Base-by-base conservation (phyloP, 768 basidiomycete species). In the Sistotremastrum niveocremeum region DNA sequence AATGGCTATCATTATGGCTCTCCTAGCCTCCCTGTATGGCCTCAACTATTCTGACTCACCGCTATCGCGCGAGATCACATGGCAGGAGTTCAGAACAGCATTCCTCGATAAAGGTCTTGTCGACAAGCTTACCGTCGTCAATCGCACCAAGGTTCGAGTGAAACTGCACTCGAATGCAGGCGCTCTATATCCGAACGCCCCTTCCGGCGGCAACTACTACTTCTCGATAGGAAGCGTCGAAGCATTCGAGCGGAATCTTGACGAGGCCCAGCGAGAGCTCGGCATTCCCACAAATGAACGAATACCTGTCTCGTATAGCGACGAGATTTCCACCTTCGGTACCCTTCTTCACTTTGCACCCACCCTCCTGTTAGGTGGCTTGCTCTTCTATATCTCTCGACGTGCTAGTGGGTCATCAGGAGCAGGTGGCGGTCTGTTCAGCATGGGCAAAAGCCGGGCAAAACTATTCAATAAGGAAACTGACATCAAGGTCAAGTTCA, bases 151-250 rank as follows among this genome's bases (percentile, higher is more conserved):
- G 57, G 94, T 98, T 46, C 85, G 93, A 47, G 81, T 98, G 56
- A 85, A 88, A 60, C 71, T 97, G 9, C 91, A 94, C 64, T 80
- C 88, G 5, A 93, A 94, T 64, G 87, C 88, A 30, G 81, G 81
- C 20, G 69, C 77, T 29, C 76, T 86, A 70, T 85, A 87, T 56
- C 82, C 86, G 29, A 60, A 72, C 8, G 62, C 76, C 8, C 60
- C 70, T 3, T 68, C 70, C 3, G 65, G 68, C 38, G 74, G 76
- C 6, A 83, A 84, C 37, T 95, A 86, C 67, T 79, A 82, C 65
- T 99, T 99, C 73, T 90, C 89, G 45, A 98, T 99, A 60, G 95
- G 95, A 40, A 95, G 90, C 49, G 80, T 98, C 34, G 95, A 99
- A 58, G 89, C 79, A 4, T 97, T 99, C 60, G 95, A 99, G 63